phyloP scores from a whole-genome alignment of 1,284 basidiomycete species.

The Ganoderma lingzhi region DNA sequence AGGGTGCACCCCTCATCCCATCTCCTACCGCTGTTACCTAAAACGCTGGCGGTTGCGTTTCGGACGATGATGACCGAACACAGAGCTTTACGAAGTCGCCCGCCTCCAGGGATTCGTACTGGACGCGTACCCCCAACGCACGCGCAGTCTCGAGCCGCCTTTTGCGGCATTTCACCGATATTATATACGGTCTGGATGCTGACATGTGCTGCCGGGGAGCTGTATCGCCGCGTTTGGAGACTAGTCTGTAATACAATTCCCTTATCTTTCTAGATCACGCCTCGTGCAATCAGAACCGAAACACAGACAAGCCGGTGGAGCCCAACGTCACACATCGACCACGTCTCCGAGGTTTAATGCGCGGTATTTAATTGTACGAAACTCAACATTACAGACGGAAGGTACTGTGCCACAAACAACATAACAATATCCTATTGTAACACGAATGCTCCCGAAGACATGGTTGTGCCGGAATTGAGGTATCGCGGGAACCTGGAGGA shows the following conservation, averaged over 20 bases:
- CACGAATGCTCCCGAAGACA: not conserved
- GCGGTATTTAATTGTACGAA: not conserved
- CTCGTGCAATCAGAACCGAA: slow-evolving; percentile 2
- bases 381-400: not conserved
- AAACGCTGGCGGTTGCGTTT: not conserved
- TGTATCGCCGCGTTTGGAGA: not conserved
- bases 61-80: not conserved
- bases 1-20: not conserved
- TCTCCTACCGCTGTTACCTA: not conserved
- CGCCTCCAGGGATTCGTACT: not conserved
- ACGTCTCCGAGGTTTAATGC: not conserved
- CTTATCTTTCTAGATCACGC: slow-evolving; percentile 8
- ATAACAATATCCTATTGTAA: not conserved
- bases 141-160: not conserved
- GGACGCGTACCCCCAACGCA: not conserved
- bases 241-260: not conserved
- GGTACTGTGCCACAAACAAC: not conserved
- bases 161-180: slow-evolving; percentile 21
- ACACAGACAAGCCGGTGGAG: not conserved
- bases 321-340: not conserved
- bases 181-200: slow-evolving; percentile 9
- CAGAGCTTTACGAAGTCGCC: not conserved
- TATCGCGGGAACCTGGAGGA: not conserved
- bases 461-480: not conserved
- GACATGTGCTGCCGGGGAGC: slow-evolving; percentile 5